These are phyloP conservation scores for Aspergillus novoparasiticus DNA, from an alignment of 2,329 filamentous ascomycete genomes.

Conservation along the genomic window DNA sequence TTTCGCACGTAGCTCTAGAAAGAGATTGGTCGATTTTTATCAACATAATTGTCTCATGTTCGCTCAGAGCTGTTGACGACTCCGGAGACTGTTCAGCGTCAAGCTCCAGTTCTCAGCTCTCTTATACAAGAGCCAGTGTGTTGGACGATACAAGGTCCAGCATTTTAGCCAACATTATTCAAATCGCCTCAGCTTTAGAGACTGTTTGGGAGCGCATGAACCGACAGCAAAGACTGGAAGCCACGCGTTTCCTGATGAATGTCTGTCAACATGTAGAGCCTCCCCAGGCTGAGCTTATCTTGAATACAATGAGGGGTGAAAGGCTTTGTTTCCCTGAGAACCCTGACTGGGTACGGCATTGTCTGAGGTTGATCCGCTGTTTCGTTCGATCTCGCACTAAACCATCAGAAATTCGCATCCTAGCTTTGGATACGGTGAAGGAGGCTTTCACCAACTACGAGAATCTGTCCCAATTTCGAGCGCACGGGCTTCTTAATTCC, in stretches of 20 bases:
- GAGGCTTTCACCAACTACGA: conserved; percentile 40
- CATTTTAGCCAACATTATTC: conserved; percentile 41
- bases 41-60: conserved; percentile 38
- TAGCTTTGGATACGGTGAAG: conserved; percentile 42
- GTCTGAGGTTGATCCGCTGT: conserved; percentile 36
- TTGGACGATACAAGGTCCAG: conserved; percentile 40
- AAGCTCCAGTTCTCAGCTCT: conserved; percentile 26
- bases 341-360: conserved; percentile 36
- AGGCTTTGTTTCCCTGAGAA: conserved; percentile 38
- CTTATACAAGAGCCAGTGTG: conserved; percentile 27
- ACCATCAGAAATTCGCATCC: conserved; percentile 41
- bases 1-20: conserved; percentile 32
- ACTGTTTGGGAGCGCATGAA: conserved; percentile 40
- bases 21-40: conserved; percentile 37
- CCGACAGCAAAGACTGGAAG: conserved; percentile 37
- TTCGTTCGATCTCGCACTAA: conserved; percentile 43
- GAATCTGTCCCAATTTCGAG: conserved; percentile 32
- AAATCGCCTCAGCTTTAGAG: conserved; percentile 40
- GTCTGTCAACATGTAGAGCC: conserved; percentile 40
- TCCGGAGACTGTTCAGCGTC: conserved; percentile 23
- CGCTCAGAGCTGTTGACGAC: conserved; percentile 36
- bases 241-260: conserved; percentile 39
- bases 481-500: conserved; percentile 35
- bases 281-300: conserved; percentile 42
- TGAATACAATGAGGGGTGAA: conserved; percentile 37